Evolutionary conservation across 768 basidiomycete species (phyloP), one percentile per base, ranked within the genome.

Genomic region (Rhizopogon roseolus): DNA sequence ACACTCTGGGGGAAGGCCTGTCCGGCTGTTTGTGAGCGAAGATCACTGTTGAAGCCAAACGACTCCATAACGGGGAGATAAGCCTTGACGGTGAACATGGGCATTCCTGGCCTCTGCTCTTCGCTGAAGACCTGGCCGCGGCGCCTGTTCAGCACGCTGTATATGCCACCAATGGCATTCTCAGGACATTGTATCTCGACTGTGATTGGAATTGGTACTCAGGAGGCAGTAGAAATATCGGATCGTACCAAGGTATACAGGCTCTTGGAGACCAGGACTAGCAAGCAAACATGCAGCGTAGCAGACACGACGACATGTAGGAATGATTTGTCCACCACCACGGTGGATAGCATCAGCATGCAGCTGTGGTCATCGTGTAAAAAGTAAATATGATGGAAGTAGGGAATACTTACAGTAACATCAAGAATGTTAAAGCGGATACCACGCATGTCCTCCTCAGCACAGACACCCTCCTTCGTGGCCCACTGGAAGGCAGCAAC

Each of bases 401-500:
- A 40, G 10, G 45, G 59, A 63, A 32, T 42, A 73, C 85, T 59
- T 73, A 90, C 93, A 58, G 92, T 94, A 56, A 97, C 95, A 82
- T 97, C 94, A 59, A 96, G 78, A 55, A 98, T 79, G 78, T 99
- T 98, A 78, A 93, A 78, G 58, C 97, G 92, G 65, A 96, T 81
- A 77, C 95, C 95, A 77, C 97, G 93, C 95, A 99, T 96, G 73
- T 89, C 93, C 81, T 99, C 97, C 69, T 98, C 97, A 52, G 86
- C 86, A 65, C 88, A 85, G 62, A 91, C 95, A 81, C 93, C 93
- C 74, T 98, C 96, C 81, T 97, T 98, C 54, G 93, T 91, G 42
- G 97, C 97, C 97, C 95, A 98, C 75, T 98, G 97, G 87, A 98
- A 92, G 44, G 93, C 95, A 62, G 97, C 96, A 71, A 99, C 84